phyloP scores from a whole-genome alignment of 345 rosid species.

The Balakata baccata region DNA sequence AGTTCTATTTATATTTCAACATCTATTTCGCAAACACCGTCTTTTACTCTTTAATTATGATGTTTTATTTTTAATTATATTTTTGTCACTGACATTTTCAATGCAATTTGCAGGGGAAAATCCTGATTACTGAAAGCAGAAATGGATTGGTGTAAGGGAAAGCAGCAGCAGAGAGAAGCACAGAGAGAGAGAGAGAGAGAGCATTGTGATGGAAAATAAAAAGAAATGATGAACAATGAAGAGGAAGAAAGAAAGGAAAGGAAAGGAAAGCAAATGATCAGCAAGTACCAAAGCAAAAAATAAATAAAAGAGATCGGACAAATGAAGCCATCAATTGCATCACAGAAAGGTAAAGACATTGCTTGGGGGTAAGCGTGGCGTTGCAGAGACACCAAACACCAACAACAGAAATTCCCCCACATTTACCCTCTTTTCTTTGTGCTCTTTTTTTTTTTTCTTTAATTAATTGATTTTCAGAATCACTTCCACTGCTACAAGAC shows the following conservation, averaged over 20 bases:
- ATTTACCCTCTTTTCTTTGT: background rate
- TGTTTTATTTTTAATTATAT: no score
- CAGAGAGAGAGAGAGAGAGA: background rate
- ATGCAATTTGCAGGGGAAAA: background rate
- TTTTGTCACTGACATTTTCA: no score
- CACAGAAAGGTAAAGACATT: conserved; percentile 51
- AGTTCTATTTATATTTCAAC: no score
- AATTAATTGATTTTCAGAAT: conserved; percentile 10
- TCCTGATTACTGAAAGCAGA: conserved; percentile 6
- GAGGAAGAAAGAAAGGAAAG: background rate
- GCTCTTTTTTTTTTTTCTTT: background rate
- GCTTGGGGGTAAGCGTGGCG: conserved; percentile 69
- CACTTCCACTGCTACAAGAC: conserved; percentile 25
- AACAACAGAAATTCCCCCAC: conserved; percentile 19
- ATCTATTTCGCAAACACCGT: no score
- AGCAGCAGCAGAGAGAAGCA: background rate
- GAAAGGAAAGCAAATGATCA: background rate
- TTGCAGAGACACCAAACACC: conserved; percentile 38
- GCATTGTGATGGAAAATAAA: background rate
- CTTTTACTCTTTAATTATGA: no score
- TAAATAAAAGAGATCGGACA: conserved; percentile 12
- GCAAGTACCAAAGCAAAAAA: conserved; percentile 20
- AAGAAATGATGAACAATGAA: conserved; percentile 2
- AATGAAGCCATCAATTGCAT: conserved; percentile 36
- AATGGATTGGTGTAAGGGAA: conserved; percentile 11